phyloP scores from a whole-genome alignment of 345 rosid genomes.

The Cardiospermum halicacabum region DNA sequence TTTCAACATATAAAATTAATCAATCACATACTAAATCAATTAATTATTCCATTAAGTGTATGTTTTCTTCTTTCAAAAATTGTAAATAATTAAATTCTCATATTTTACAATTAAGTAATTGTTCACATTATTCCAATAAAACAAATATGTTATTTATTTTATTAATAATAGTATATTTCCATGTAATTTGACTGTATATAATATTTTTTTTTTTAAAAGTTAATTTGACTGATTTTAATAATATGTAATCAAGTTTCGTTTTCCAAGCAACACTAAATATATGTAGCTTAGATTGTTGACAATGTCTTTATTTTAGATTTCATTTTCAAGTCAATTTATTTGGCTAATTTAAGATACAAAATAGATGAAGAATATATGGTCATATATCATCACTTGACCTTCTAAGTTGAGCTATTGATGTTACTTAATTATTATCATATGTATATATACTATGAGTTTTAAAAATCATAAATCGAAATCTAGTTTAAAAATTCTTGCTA shows the following conservation, averaged over 20 bases:
- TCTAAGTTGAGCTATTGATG: neutral
- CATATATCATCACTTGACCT: neutral
- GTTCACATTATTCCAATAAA: no score
- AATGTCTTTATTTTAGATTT: neutral
- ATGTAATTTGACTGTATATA: no score
- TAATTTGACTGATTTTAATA: slow-evolving; percentile 3
- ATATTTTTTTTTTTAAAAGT: no score
- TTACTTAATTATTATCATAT: no score
- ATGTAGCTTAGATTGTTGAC: neutral
- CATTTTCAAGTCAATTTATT: neutral
- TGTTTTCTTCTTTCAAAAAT: no score
- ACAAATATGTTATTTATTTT: no score
- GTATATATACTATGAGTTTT: neutral
- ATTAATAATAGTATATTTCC: no score
- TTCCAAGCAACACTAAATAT: neutral
- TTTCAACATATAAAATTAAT: neutral
- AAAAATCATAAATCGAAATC: no score
- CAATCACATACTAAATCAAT: neutral
- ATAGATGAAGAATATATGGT: neutral
- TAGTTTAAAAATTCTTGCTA: no score
- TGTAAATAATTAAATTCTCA: no score
- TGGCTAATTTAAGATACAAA: neutral
- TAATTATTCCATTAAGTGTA: neutral
- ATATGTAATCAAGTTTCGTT: neutral
- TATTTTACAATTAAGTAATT: no score